These are phyloP conservation scores for Amphibolis antarctica DNA, from an alignment of 106 monocot genomes.

Conservation along the genomic window DNA sequence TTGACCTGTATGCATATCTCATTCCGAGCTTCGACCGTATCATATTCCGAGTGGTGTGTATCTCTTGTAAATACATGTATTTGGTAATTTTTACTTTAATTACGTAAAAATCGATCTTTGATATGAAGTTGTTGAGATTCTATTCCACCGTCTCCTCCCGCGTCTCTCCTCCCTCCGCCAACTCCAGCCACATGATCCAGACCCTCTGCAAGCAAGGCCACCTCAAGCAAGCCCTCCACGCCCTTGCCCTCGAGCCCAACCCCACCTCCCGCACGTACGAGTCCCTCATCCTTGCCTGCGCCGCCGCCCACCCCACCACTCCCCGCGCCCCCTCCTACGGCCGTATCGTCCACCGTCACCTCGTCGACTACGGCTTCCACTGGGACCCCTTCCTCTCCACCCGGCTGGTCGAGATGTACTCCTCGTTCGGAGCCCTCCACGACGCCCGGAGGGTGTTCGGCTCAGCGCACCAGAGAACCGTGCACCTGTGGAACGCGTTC, in stretches of 20 bases:
- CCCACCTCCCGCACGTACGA: conserved; percentile 51
- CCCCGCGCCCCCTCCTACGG: conserved; percentile 15
- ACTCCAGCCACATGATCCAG: conserved; percentile 65
- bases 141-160: neutral
- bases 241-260: conserved; percentile 40
- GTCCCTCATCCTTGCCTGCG: conserved; percentile 47
- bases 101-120: too few relatives aligned
- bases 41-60: too few relatives aligned
- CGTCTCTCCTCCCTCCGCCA: conserved; percentile 11
- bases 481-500: conserved; percentile 67
- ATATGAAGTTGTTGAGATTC: too few relatives aligned
- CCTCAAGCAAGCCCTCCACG: conserved; percentile 45
- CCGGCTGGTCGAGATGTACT: conserved; percentile 61
- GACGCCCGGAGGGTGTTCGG: conserved; percentile 69
- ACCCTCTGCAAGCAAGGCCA: conserved; percentile 45
- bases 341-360: conserved; percentile 28
- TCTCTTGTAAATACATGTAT: too few relatives aligned
- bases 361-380: conserved; percentile 35
- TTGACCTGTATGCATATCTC: too few relatives aligned
- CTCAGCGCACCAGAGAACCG: conserved; percentile 36
- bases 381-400: conserved; percentile 71
- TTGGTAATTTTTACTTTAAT: too few relatives aligned
- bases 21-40: too few relatives aligned
- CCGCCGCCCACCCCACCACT: conserved; percentile 8
- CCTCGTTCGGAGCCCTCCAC: conserved; percentile 17